These are phyloP conservation scores for Chlorella sp. DNA, from an alignment of 139 green algal genomes.

Conservation along the genomic window DNA sequence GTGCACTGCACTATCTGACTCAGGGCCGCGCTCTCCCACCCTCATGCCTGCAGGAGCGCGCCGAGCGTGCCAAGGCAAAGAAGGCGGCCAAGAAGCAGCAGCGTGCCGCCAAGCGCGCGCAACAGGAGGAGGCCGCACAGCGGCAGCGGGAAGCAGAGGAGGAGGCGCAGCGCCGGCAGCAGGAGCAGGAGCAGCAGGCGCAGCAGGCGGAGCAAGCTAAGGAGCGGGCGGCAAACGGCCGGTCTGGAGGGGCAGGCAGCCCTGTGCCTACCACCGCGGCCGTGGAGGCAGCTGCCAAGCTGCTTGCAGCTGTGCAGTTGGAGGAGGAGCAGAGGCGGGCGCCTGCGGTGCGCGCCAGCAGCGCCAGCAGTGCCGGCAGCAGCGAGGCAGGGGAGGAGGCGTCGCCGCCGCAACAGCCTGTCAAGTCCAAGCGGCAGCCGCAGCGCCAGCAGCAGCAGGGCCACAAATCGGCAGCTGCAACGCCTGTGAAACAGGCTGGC, in stretches of 20 bases:
- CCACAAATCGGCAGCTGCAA: not conserved
- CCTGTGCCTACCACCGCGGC: not conserved
- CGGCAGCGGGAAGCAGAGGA: constrained; percentile 26
- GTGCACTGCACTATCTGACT: no score
- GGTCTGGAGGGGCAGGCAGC: not conserved
- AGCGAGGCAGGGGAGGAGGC: not conserved
- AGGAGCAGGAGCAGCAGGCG: not conserved
- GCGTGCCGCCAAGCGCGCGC: constrained; percentile 23
- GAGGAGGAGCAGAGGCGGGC: no score
- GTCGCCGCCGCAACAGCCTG: not conserved
- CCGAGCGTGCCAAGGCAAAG: constrained; percentile 22
- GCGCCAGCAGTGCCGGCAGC: not conserved
- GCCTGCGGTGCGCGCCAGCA: not conserved
- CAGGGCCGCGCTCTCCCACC: no score
- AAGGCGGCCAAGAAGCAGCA: constrained; percentile 39
- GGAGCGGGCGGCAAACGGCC: not conserved
- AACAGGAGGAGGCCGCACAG: constrained; percentile 6
- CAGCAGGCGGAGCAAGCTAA: not conserved
- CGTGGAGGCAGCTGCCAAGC: not conserved
- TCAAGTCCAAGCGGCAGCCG: not conserved
- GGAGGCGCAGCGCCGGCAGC: not conserved
- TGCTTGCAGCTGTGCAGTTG: no score
- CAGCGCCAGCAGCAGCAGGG: not conserved
- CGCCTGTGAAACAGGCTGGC: not conserved
- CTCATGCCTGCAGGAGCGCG: not conserved